These are phyloP conservation scores for Tephrocybe sp. DNA, from an alignment of 768 basidiomycete species.

Conservation along the genomic window DNA sequence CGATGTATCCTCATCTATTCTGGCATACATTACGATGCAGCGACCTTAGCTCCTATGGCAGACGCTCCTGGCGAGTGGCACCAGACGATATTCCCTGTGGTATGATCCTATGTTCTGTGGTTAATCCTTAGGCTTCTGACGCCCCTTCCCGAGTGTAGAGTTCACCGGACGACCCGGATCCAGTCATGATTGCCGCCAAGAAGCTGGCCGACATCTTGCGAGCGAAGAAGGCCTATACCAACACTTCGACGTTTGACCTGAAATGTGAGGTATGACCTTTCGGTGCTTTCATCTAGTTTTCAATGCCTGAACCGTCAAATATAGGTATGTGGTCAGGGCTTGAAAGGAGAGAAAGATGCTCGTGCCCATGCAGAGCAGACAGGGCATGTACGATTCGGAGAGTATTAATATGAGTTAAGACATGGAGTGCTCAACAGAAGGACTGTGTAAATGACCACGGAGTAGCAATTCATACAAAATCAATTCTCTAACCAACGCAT, in stretches of 20 bases:
- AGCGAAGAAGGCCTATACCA: constrained; percentile 82
- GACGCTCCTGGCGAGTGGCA: constrained; percentile 87
- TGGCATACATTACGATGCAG: constrained; percentile 96
- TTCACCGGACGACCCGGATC: constrained; percentile 41
- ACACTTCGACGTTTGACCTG: constrained; percentile 88
- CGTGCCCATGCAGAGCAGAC: constrained; percentile 84
- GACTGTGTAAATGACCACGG: no score
- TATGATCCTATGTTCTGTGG: no score
- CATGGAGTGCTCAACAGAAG: neutral
- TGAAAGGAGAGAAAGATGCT: constrained; percentile 95
- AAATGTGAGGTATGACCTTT: constrained; percentile 70
- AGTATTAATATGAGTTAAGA: constrained; percentile 48
- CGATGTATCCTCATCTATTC: constrained; percentile 86
- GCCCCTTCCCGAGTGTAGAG: constrained; percentile 19
- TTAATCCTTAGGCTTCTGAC: no score
- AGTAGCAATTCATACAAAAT: no score
- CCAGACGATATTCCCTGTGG: constrained; percentile 76
- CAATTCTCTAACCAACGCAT: no score
- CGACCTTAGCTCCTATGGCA: constrained; percentile 74
- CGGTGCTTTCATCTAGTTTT: neutral
- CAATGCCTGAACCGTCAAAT: constrained; percentile 1
- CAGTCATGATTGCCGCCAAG: constrained; percentile 61
- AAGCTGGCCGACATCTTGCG: constrained; percentile 74
- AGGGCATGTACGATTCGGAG: constrained; percentile 83
- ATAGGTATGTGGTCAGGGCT: constrained; percentile 76